Conservation (phyloP, 163 green algal genomes). For the Volvox carteri region DNA sequence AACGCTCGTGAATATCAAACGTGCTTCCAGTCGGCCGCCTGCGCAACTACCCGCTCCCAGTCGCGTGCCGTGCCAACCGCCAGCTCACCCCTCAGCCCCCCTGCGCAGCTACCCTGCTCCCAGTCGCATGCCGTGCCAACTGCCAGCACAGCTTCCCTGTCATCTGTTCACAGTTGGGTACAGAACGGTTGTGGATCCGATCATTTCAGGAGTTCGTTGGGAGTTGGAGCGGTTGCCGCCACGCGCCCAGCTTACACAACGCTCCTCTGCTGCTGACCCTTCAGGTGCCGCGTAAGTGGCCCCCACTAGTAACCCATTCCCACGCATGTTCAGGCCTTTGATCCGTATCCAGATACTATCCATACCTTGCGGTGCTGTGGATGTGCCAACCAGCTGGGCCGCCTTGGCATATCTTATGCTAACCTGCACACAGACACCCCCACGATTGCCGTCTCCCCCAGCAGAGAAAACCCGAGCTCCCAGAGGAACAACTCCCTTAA, state of each 20-base stretch:
- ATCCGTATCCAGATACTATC: too few species aligned
- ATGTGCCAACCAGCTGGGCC: too few species aligned
- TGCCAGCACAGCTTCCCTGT: constrained; percentile 24
- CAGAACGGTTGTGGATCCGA: constrained; percentile 35
- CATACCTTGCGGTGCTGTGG: too few species aligned
- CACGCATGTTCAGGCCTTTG: too few species aligned
- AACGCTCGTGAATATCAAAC: constrained; percentile 21
- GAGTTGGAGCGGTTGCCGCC: constrained; percentile 29
- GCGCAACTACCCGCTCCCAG: constrained; percentile 18
- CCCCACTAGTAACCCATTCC: too few species aligned
- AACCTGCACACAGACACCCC: too few species aligned
- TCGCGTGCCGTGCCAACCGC: constrained; percentile 23
- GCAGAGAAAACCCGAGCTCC: too few species aligned
- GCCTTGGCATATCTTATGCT: too few species aligned
- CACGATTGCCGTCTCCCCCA: too few species aligned
- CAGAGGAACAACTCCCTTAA: too few species aligned
- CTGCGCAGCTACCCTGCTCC: constrained; percentile 16
- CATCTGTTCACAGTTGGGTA: constrained; percentile 23
- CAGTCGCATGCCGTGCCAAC: constrained; percentile 26
- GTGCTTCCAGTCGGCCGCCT: constrained; percentile 12
- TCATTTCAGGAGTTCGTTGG: constrained; percentile 28
- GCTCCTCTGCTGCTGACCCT: constrained; percentile 32
- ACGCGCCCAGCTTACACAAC: constrained; percentile 2
- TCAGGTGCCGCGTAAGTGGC: too few species aligned
- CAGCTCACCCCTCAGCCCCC: neutral